These are phyloP conservation scores for Cylindrotheca closterium DNA, from an alignment of 108 stramenopile genomes.

Conservation along the genomic window DNA sequence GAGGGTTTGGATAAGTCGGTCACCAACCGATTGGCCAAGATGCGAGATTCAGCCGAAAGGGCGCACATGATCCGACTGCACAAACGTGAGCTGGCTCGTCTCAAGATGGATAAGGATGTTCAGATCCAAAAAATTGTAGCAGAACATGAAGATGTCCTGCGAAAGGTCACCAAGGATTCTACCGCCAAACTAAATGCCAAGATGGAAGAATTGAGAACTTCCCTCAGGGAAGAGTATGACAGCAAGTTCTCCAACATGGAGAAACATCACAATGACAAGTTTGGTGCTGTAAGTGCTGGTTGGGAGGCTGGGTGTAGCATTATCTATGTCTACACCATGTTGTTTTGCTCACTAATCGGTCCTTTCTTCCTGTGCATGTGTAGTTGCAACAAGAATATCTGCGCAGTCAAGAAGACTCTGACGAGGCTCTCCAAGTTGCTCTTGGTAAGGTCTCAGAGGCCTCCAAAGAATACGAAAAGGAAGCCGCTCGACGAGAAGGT, in stretches of 20 bases:
- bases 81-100: constrained; percentile 37
- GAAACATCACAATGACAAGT: constrained; percentile 22
- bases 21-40: constrained; percentile 34
- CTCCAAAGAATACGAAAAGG: constrained; percentile 28
- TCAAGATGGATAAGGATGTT: constrained; percentile 24
- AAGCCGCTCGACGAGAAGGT: constrained; percentile 6
- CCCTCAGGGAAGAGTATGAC: constrained; percentile 22
- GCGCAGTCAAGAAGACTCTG: constrained; percentile 23
- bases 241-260: constrained; percentile 20
- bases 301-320: no score
- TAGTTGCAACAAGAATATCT: constrained; percentile 30
- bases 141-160: constrained; percentile 22
- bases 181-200: constrained; percentile 4
- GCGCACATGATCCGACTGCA: constrained; percentile 34
- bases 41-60: constrained; percentile 43
- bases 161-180: constrained; percentile 13
- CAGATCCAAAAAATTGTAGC: constrained; percentile 14
- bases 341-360: background rate
- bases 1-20: constrained; percentile 24
- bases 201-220: constrained; percentile 20
- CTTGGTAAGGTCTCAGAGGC: constrained; percentile 15
- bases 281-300: constrained; percentile 14
- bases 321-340: background rate
- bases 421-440: constrained; percentile 25
- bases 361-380: background rate